phyloP scores from a whole-genome alignment of 176 grass and related monocot species.

The Musa acuminata region DNA sequence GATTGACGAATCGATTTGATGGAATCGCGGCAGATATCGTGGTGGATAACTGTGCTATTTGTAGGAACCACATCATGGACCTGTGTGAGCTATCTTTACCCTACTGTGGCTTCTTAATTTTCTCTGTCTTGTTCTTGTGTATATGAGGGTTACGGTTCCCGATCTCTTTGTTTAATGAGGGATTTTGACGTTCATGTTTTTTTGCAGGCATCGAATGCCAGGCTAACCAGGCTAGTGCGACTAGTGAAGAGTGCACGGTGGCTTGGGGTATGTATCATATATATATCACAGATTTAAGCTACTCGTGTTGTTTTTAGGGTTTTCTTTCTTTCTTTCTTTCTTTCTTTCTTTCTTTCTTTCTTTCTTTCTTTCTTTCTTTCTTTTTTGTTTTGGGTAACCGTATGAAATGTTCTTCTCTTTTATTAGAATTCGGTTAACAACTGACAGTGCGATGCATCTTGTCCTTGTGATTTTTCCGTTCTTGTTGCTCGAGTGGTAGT shows the following conservation, averaged over 20 bases:
- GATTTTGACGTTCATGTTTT: neutral
- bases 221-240: slow-evolving; percentile 95
- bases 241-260: slow-evolving; percentile 95
- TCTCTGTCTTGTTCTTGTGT: neutral
- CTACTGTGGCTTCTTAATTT: neutral
- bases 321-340: too few species aligned
- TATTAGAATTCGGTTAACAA: neutral
- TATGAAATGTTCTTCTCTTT: neutral
- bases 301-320: neutral
- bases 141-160: slow-evolving; percentile 16
- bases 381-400: neutral
- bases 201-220: slow-evolving; percentile 94
- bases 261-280: slow-evolving; percentile 68
- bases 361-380: too few species aligned
- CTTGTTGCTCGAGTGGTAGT: too few species aligned
- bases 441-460: neutral
- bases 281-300: neutral
- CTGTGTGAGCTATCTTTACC: slow-evolving; percentile 53
- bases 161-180: slow-evolving; percentile 2
- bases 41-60: slow-evolving; percentile 98
- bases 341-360: too few species aligned
- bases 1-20: neutral
- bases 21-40: slow-evolving; percentile 57
- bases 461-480: neutral
- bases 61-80: slow-evolving; percentile 99